These are phyloP conservation scores for Fusarium sp. DNA, from an alignment of 2,329 filamentous ascomycete species.

Conservation along the genomic window DNA sequence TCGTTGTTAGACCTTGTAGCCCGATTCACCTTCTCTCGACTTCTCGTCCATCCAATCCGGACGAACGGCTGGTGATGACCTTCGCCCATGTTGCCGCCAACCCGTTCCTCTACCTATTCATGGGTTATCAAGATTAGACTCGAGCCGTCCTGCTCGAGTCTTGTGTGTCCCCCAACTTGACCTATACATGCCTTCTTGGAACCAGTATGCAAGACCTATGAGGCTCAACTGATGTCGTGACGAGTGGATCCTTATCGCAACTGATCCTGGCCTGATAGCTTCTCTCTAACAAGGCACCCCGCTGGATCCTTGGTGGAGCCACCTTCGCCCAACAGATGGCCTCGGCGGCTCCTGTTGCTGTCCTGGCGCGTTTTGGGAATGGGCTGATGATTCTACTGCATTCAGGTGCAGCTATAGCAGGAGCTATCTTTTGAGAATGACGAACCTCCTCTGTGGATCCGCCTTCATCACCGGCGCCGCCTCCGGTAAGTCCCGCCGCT, in stretches of 20 bases:
- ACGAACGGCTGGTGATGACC: background rate
- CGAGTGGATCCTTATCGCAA: conserved; percentile 31
- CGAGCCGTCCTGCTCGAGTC: background rate
- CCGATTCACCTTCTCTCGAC: background rate
- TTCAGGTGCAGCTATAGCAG: background rate
- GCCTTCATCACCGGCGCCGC: conserved; percentile 62
- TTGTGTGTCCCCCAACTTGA: background rate
- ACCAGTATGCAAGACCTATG: background rate
- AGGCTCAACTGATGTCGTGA: conserved; percentile 35
- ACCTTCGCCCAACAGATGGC: background rate
- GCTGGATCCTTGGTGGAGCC: conserved; percentile 30
- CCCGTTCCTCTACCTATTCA: background rate
- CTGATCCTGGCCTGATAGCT: conserved; percentile 33
- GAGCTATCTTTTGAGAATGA: conserved; percentile 44
- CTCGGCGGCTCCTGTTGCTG: conserved; percentile 12
- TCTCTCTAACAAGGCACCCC: conserved; percentile 23
- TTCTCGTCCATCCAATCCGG: background rate
- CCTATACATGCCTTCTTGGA: background rate
- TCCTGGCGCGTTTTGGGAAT: conserved; percentile 8
- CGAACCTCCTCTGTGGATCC: conserved; percentile 56
- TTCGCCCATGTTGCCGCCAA: background rate
- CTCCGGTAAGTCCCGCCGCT: conserved; percentile 52
- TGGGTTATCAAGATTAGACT: background rate
- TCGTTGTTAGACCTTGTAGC: background rate
- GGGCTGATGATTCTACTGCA: conserved; percentile 12